phyloP scores from a whole-genome alignment of 495 filamentous ascomycete genomes.

The Talaromyces ruber region DNA sequence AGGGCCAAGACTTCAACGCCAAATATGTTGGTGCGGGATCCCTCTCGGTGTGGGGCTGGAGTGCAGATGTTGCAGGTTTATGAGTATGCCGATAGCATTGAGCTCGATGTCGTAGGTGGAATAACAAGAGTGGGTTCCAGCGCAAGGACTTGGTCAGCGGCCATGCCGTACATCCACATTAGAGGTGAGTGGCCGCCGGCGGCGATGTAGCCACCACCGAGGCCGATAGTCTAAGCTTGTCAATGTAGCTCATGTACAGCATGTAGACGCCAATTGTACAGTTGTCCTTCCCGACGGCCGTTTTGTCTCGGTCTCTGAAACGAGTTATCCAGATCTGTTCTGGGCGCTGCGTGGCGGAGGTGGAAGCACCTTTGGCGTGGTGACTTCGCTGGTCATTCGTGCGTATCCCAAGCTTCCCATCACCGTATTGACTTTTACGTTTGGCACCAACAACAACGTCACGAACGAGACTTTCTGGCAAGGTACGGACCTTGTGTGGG shows the following conservation, averaged over 20 bases:
- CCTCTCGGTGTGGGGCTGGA: conserved; percentile 49
- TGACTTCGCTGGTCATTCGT: conserved; percentile 44
- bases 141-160: no score
- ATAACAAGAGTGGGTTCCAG: conserved; percentile 16
- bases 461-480: conserved; percentile 33
- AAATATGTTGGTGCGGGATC: conserved; percentile 49
- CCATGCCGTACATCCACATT: no score
- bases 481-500: conserved; percentile 29
- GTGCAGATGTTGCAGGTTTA: conserved; percentile 42
- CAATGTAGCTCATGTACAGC: conserved; percentile 51
- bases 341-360: conserved; percentile 62
- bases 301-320: conserved; percentile 44
- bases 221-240: conserved; percentile 58
- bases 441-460: conserved; percentile 18
- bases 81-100: conserved; percentile 22
- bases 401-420: conserved; percentile 28
- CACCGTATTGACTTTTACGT: conserved; percentile 20
- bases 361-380: conserved; percentile 55
- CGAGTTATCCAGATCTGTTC: conserved; percentile 51
- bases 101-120: conserved; percentile 20
- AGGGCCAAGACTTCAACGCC: conserved; percentile 44
- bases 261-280: no score
- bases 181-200: conserved; percentile 17
- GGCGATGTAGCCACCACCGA: conserved; percentile 47
- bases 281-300: conserved; percentile 45